Percentiles rank a stretch among this genome's conserved stretches.
These are phyloP conservation scores for Cyphellophora attinorum DNA, from an alignment of 2,329 filamentous ascomycete genomes.

Conservation along the genomic window DNA sequence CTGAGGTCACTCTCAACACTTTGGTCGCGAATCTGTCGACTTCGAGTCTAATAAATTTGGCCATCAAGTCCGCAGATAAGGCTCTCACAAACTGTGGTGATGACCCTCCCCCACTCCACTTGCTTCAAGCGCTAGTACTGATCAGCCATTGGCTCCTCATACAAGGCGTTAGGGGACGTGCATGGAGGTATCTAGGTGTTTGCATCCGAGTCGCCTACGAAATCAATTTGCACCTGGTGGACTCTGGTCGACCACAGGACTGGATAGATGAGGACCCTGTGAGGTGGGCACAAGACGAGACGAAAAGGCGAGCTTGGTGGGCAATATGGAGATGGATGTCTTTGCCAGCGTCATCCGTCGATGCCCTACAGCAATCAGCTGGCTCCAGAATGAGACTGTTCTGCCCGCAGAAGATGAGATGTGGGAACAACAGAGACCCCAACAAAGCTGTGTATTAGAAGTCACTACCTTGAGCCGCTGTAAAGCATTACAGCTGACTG, in stretches of 20 bases:
- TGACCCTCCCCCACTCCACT: conserved; percentile 23
- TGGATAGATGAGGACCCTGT: conserved; percentile 4
- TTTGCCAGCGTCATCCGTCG: conserved; percentile 32
- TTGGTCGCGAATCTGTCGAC: neutral
- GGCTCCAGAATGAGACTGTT: conserved; percentile 25
- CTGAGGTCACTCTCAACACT: conserved; percentile 4
- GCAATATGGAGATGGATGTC: conserved; percentile 34
- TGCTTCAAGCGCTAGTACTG: conserved; percentile 28
- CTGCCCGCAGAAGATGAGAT: conserved; percentile 26
- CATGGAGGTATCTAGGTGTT: conserved; percentile 25
- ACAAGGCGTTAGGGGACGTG: conserved; percentile 25
- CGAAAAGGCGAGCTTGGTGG: conserved; percentile 31
- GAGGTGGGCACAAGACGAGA: conserved; percentile 23
- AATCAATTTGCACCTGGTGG: conserved; percentile 24
- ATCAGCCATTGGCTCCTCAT: conserved; percentile 26
- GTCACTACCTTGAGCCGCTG: conserved; percentile 22
- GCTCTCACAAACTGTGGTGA: conserved; percentile 24
- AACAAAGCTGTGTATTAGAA: conserved; percentile 22
- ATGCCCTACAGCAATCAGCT: conserved; percentile 27
- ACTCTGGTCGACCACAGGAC: conserved; percentile 5
- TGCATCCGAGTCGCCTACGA: conserved; percentile 26
- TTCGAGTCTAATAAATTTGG: conserved; percentile 10
- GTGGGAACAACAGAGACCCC: conserved; percentile 22
- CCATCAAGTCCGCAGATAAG: conserved; percentile 19
- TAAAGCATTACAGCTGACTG: conserved; percentile 22